A percentile compares a stretch with the other conserved stretches of the same genome.
These are phyloP conservation scores for Kwoniella shandongensis DNA, from an alignment of 768 basidiomycete species.

Conservation along the genomic window DNA sequence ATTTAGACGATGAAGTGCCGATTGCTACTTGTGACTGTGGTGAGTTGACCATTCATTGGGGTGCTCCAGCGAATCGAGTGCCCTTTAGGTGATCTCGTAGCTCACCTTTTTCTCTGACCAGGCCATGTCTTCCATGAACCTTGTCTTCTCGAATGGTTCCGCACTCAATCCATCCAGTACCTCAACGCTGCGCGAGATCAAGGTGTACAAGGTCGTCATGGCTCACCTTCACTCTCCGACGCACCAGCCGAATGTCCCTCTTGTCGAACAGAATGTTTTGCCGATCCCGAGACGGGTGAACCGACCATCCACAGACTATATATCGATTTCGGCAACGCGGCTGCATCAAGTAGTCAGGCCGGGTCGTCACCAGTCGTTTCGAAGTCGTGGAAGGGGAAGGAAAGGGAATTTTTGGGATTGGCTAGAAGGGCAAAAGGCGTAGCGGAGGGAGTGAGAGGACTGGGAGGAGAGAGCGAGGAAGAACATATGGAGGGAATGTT, in stretches of 20 bases:
- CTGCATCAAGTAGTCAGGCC: conserved; percentile 4
- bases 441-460: conserved; percentile 19
- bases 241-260: conserved; percentile 37
- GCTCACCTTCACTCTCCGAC: conserved; percentile 25
- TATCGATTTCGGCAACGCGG: conserved; percentile 27
- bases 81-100: not conserved
- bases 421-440: conserved; percentile 37
- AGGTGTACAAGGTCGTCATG: conserved; percentile 10
- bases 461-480: conserved; percentile 20
- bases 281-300: conserved; percentile 35
- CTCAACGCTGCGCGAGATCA: conserved; percentile 23
- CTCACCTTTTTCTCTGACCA: conserved; percentile 5
- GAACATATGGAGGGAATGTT: conserved; percentile 26
- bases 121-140: conserved; percentile 44
- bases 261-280: conserved; percentile 37
- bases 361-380: conserved; percentile 12
- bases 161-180: conserved; percentile 26
- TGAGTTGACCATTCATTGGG: conserved; percentile 16
- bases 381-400: conserved; percentile 8
- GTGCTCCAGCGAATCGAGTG: not conserved
- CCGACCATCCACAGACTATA: conserved; percentile 35
- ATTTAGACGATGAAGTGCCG: conserved; percentile 33
- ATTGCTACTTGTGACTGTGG: conserved; percentile 40
- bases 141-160: conserved; percentile 37
- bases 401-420: conserved; percentile 27